Base-by-base conservation (phyloP, 176 grass and related monocot species). In the Aegilops sharonensis region DNA sequence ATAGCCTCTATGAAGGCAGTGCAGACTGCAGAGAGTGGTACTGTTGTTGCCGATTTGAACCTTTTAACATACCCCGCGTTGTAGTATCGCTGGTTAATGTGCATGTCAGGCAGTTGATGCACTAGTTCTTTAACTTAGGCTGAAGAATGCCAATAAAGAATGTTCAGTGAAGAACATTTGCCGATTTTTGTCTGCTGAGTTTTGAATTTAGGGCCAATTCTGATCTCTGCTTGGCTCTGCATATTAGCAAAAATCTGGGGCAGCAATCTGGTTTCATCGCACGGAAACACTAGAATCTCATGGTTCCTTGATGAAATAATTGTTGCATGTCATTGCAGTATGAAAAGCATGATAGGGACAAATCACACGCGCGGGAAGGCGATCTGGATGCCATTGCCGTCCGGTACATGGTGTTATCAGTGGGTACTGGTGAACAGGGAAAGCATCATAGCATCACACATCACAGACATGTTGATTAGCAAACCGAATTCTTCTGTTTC, bases 1-100 rank as follows among this genome's bases (percentile, higher is more conserved):
- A 92, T 91, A 70, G 86, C 9, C 95, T 94, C 90, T 89, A 87
- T 91, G 95, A 94, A 92, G 90, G 81, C 87, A 60, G 94, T 81
- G 84, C 85, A 69, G 79, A 71, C 50, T 52, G 48, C 48, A 54
- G 50, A 54, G 50, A 54, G 50, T 54, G 25, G 72, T 64, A 25
- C 34, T 45, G 14, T 52, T 9, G 61, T 63, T 13, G 61, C 74
- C 74, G 12, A 63, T 85, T 17, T 93, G 73, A 81, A 81, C 78
- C 62, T 8, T 59, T 85, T 78, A 63, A 88, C 85, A 85, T 77
- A 81, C 79, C 48, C 73, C 48, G 27, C 20, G 75, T 45, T 87
- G 75, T 84, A 75, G 50, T 85, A 14, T 78, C 63, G 39, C 32
- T 85, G 52, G 52, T 79, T 85, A 88, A 78, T 85, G 68, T 86